A percentile compares a stretch with the other conserved stretches of the same genome.
phyloP scores from a whole-genome alignment of 2,329 filamentous ascomycete genomes.

The Cladophialophora carrionii region DNA sequence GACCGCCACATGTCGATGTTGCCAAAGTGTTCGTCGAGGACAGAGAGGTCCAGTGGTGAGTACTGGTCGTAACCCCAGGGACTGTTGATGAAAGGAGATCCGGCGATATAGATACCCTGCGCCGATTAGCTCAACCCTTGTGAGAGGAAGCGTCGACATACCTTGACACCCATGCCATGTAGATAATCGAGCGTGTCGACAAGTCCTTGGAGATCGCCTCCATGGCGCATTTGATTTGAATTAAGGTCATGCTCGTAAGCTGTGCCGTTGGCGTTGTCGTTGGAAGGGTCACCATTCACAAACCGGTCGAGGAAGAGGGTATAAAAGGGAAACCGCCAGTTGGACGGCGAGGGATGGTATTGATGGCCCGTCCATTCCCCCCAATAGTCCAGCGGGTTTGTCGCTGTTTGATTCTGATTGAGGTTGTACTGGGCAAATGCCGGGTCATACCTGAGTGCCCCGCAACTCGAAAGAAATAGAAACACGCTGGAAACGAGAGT shows the following conservation, averaged over 20 bases:
- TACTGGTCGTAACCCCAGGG: slow-evolving; percentile 68
- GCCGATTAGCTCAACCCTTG: slow-evolving; percentile 21
- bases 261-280: slow-evolving; percentile 66
- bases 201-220: slow-evolving; percentile 63
- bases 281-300: slow-evolving; percentile 66
- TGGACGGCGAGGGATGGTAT: slow-evolving; percentile 60
- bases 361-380: slow-evolving; percentile 56
- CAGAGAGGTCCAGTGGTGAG: slow-evolving; percentile 63
- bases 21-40: slow-evolving; percentile 66
- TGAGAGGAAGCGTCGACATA: slow-evolving; percentile 36
- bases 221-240: slow-evolving; percentile 66
- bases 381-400: slow-evolving; percentile 61
- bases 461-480: slow-evolving; percentile 25
- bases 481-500: slow-evolving; percentile 16
- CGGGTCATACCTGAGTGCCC: slow-evolving; percentile 54
- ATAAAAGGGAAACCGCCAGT: slow-evolving; percentile 69
- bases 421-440: slow-evolving; percentile 60
- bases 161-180: slow-evolving; percentile 66
- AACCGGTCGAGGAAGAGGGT: slow-evolving; percentile 67
- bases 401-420: slow-evolving; percentile 63
- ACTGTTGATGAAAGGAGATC: slow-evolving; percentile 65
- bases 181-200: slow-evolving; percentile 66
- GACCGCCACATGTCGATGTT: slow-evolving; percentile 62
- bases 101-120: slow-evolving; percentile 64
- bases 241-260: slow-evolving; percentile 63